These are phyloP conservation scores for Aphanoascus verrucosus DNA, from an alignment of 2,329 filamentous ascomycete genomes.

Conservation along the genomic window DNA sequence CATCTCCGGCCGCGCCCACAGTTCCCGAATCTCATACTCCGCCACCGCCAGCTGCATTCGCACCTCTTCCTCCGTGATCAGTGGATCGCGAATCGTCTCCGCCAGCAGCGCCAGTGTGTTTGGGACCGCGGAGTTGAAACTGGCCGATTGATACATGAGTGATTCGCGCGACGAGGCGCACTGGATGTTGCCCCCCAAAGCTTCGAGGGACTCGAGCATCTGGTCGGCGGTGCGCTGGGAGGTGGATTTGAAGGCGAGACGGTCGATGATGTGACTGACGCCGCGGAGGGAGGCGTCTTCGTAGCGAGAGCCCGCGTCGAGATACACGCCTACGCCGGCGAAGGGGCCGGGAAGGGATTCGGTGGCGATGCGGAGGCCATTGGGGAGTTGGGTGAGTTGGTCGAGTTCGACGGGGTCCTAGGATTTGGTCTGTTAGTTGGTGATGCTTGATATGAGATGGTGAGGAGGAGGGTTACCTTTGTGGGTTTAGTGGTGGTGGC, in stretches of 20 bases:
- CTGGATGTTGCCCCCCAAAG: conserved; percentile 87
- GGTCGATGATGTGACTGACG: conserved; percentile 91
- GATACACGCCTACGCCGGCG: conserved; percentile 86
- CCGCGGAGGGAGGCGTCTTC: conserved; percentile 77
- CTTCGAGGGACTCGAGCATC: conserved; percentile 80
- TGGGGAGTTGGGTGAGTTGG: conserved; percentile 74
- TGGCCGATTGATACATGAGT: conserved; percentile 97
- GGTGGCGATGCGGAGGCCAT: conserved; percentile 88
- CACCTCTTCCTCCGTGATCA: conserved; percentile 78
- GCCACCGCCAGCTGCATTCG: conserved; percentile 78
- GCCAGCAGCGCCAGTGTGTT: conserved; percentile 73
- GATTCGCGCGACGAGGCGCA: conserved; percentile 91
- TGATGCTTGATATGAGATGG: neutral
- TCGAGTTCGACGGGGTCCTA: conserved; percentile 84
- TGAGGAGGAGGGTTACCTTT: too few relatives aligned
- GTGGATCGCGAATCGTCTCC: conserved; percentile 81
- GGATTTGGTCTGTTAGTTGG: neutral
- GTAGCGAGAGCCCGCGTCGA: conserved; percentile 90
- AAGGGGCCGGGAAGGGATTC: conserved; percentile 92
- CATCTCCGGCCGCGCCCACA: conserved; percentile 93
- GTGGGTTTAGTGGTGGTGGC: neutral
- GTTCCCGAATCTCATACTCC: conserved; percentile 90
- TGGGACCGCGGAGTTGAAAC: conserved; percentile 86
- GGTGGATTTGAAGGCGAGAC: conserved; percentile 87
- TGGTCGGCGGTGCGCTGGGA: conserved; percentile 60